These are phyloP conservation scores for Russula sp. DNA, from an alignment of 768 basidiomycete species.

Conservation along the genomic window DNA sequence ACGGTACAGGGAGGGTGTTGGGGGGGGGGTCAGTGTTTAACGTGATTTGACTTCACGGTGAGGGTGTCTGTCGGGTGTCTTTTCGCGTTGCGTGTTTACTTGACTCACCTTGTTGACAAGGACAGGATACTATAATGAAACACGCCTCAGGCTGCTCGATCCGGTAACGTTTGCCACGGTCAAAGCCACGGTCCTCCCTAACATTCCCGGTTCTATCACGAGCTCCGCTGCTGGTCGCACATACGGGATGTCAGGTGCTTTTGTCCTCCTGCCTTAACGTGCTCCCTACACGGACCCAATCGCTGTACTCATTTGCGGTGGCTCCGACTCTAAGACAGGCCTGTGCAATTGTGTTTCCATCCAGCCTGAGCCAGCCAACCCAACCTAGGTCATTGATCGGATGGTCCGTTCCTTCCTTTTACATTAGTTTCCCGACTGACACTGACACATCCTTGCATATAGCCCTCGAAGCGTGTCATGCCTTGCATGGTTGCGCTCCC, in stretches of 20 bases:
- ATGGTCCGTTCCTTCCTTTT: conserved; percentile 35
- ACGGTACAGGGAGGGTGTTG: too few species aligned
- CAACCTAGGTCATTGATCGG: conserved; percentile 70
- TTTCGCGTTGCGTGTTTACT: too few species aligned
- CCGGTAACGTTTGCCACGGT: conserved; percentile 59
- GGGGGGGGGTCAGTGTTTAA: too few species aligned
- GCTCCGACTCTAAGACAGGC: conserved; percentile 51
- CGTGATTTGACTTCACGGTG: too few species aligned
- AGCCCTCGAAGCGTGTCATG: too few species aligned
- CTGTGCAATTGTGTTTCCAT: conserved; percentile 71
- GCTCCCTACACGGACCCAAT: conserved; percentile 72
- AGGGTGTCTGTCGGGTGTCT: too few species aligned
- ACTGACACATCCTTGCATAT: conserved; percentile 44
- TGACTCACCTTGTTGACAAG: not conserved
- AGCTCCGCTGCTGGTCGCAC: conserved; percentile 68
- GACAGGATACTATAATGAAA: conserved; percentile 73
- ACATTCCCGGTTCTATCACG: conserved; percentile 69
- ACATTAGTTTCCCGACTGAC: conserved; percentile 31
- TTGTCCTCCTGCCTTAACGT: conserved; percentile 60
- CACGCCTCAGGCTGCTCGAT: conserved; percentile 53
- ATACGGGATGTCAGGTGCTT: conserved; percentile 71
- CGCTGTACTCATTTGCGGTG: conserved; percentile 69
- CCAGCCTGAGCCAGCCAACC: conserved; percentile 53
- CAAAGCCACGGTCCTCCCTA: conserved; percentile 44
- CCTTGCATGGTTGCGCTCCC: conserved; percentile 63